phyloP scores from a whole-genome alignment of 768 basidiomycete species.

The Panellus pusillus region DNA sequence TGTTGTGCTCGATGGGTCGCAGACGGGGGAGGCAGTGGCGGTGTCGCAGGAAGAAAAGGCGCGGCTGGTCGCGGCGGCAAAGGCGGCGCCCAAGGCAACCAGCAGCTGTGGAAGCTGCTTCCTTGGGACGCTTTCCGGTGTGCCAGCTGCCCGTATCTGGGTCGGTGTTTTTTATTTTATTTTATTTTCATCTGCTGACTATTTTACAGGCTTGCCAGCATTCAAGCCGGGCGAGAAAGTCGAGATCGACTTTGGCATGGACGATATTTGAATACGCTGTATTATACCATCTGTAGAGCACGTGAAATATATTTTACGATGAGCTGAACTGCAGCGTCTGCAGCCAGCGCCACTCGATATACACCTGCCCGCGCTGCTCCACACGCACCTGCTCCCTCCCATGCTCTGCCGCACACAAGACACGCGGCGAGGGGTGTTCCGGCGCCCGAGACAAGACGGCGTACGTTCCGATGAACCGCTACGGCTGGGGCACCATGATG shows the following conservation, averaged over 20 bases:
- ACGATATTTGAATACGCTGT: constrained; percentile 64
- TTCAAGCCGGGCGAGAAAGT: constrained; percentile 99
- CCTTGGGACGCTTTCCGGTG: constrained; percentile 98
- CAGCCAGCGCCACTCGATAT: constrained; percentile 48
- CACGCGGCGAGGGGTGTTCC: constrained; percentile 50
- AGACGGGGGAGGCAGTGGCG: constrained; percentile 58
- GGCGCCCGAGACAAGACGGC: constrained; percentile 72
- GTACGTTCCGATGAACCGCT: constrained; percentile 81
- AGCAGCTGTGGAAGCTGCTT: constrained; percentile 98
- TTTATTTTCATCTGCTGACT: constrained; percentile 11
- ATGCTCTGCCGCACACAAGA: constrained; percentile 73
- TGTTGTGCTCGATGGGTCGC: constrained; percentile 66
- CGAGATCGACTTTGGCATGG: constrained; percentile 84
- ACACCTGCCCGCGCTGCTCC: constrained; percentile 79
- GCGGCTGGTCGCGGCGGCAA: constrained; percentile 63
- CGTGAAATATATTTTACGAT: too few species aligned
- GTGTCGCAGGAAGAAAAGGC: constrained; percentile 62
- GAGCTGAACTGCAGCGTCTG: constrained; percentile 54
- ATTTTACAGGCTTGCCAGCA: constrained; percentile 81
- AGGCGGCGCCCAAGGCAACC: constrained; percentile 80
- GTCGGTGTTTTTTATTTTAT: constrained; percentile 48
- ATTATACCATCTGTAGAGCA: background rate
- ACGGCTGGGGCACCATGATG: constrained; percentile 86
- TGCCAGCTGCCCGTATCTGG: constrained; percentile 92
- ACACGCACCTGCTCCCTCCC: constrained; percentile 70